Evolutionary conservation across 129 eudicot species (phyloP), one percentile per base, ranked within the genome.

Genomic region (Silybum marianum): DNA sequence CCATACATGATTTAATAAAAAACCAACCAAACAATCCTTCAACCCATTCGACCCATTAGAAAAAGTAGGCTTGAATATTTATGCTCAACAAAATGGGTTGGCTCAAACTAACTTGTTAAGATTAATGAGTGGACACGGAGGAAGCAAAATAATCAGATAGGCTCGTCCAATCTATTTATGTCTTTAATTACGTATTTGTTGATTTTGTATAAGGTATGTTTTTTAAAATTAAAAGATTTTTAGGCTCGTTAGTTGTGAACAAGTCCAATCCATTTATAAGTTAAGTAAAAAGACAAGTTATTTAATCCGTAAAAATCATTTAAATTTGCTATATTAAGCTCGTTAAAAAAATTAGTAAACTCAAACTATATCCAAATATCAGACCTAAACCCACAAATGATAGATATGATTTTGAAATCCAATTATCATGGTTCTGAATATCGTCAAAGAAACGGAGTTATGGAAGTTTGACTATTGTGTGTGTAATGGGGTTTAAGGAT

Each of bases 381-480:
- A 18, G 7, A n/a, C 6, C 23, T 58, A 58, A 18, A n/a, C 3
- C 23, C 66, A 58, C 23, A 6, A n/a, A 58, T 58, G 4, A 58
- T n/a, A 0, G 4, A 36, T 18, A 54, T 54, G 16, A 1, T 54
- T 6, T 58, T 58, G 1, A 54, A 58, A 58, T 58, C 9, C 23
- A 14, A 1, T n/a, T 9, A 58, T 58, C 3, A n/a, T 58, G 66
- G 23, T 58, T 58, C 1, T 26, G 2, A 26, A 1, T 18, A 58
- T 58, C 6, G 9, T 58, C 10, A 4, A 44, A 58, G 23, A 58
- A 58, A 58, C 6, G 51, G 34, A 69, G 69, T 46, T 70, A 14
- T 69, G 54, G 34, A 48, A 30, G 70, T 48, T 79, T 80, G 83
- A 71, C 83, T 71, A 51, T 71, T 54, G 40, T 30, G 21, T 54